A percentile compares a stretch with the other conserved stretches of the same genome.
Conservation (phyloP, 345 rosid genomes). For the Boechera stricta region DNA sequence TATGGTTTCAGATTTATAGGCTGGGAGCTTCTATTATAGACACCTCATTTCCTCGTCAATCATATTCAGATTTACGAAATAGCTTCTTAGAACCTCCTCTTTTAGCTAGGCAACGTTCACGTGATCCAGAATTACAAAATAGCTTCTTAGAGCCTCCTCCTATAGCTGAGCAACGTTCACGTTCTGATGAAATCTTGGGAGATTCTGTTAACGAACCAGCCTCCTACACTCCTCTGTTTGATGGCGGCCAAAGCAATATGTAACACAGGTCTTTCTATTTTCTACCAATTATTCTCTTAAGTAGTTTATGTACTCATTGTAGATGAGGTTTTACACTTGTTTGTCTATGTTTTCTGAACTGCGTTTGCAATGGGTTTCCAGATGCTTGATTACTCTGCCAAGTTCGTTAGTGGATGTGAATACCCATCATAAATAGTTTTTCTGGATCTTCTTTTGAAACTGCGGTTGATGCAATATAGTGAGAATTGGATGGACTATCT, state of each 20-base stretch:
- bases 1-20: conserved; percentile 95
- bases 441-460: conserved; percentile 15
- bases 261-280: conserved; percentile 17
- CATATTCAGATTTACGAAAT: conserved; percentile 66
- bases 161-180: conserved; percentile 50
- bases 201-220: conserved; percentile 69
- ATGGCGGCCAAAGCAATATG: conserved; percentile 55
- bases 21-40: conserved; percentile 68
- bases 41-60: conserved; percentile 47
- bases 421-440: not conserved
- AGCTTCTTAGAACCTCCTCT: conserved; percentile 72
- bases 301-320: conserved; percentile 23
- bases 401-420: conserved; percentile 3
- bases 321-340: not conserved
- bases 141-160: conserved; percentile 68
- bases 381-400: not conserved
- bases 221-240: conserved; percentile 68
- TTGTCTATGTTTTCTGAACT: conserved; percentile 5
- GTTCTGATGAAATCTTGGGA: conserved; percentile 62
- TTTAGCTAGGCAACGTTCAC: conserved; percentile 53
- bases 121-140: conserved; percentile 65
- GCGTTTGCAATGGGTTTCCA: not conserved
- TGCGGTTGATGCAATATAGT: not conserved
- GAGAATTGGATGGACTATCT: conserved; percentile 20
- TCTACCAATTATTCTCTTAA: not conserved